Conservation (phyloP, 805 yeast species). For the Saturnispora dispora region DNA sequence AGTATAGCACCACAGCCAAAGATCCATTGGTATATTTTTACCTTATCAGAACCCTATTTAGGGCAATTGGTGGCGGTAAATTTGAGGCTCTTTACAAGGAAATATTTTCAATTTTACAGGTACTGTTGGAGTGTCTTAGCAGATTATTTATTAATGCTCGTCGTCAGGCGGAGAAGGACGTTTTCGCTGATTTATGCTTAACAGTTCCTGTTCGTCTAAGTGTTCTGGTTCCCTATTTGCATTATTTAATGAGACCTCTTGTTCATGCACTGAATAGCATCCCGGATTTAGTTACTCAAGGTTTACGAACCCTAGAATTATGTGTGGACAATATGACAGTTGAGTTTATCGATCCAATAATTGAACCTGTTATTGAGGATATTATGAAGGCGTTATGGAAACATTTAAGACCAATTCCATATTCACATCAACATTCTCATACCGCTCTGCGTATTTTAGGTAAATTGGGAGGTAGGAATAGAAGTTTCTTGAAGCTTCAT, state of each 20-base stretch:
- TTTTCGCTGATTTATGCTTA: conserved; percentile 88
- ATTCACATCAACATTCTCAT: conserved; percentile 90
- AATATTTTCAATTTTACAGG: conserved; percentile 84
- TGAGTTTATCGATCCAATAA: conserved; percentile 92
- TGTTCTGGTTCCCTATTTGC: conserved; percentile 86
- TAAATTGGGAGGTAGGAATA: conserved; percentile 91
- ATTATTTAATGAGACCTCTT: conserved; percentile 80
- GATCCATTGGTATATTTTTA: conserved; percentile 90
- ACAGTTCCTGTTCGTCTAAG: conserved; percentile 94
- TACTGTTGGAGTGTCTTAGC: conserved; percentile 75
- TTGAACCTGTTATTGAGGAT: conserved; percentile 92
- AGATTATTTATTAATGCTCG: conserved; percentile 75
- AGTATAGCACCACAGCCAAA: conserved; percentile 71
- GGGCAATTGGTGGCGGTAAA: conserved; percentile 95
- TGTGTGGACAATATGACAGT: conserved; percentile 96
- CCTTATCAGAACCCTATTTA: conserved; percentile 76
- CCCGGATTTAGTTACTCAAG: conserved; percentile 89
- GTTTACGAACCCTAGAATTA: conserved; percentile 84
- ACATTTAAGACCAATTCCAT: conserved; percentile 85
- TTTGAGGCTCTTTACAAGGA: conserved; percentile 90
- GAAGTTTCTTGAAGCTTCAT: conserved; percentile 74
- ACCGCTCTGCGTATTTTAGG: conserved; percentile 90
- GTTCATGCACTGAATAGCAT: conserved; percentile 85
- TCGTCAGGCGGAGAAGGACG: conserved; percentile 82
- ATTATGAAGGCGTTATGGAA: conserved; percentile 90